Percentiles rank a stretch among this genome's conserved stretches.
Evolutionary conservation across 106 monocot species (phyloP).

Genomic region (Dioscorea alata): DNA sequence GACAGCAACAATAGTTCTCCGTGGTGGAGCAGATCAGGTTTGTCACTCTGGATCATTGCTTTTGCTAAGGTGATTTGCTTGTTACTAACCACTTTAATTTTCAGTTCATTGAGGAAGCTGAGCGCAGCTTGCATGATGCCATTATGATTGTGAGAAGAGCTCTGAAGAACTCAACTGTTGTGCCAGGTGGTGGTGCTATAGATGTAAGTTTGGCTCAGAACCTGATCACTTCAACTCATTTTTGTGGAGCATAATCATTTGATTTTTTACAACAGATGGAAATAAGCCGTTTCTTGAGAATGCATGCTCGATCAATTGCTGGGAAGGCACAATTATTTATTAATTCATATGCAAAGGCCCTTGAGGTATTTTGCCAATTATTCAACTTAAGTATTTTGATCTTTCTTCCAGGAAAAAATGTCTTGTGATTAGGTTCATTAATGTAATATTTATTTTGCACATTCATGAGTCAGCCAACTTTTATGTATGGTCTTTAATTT

Average conservation of each 20-base stretch:
- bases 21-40: slow-evolving; percentile 99
- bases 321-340: slow-evolving; percentile 98
- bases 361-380: slow-evolving; percentile 50
- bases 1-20: slow-evolving; percentile 97
- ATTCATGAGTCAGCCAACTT: too few relatives aligned
- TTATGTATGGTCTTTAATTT: too few relatives aligned
- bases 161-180: slow-evolving; percentile 96
- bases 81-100: background rate
- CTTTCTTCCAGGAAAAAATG: too few relatives aligned
- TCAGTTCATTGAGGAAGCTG: slow-evolving; percentile 99
- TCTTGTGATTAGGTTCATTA: too few relatives aligned
- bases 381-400: too few relatives aligned
- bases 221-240: background rate
- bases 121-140: slow-evolving; percentile 97
- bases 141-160: slow-evolving; percentile 99
- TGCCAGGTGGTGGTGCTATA: slow-evolving; percentile 97
- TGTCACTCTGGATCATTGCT: background rate
- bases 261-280: slow-evolving; percentile 64
- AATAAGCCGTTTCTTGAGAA: slow-evolving; percentile 78
- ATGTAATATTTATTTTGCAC: too few relatives aligned
- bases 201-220: slow-evolving; percentile 50
- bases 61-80: background rate
- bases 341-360: slow-evolving; percentile 98
- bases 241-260: background rate
- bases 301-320: slow-evolving; percentile 86